Evolutionary conservation across 495 filamentous ascomycete species (phyloP).

Genomic region (Neurospora hispaniola): DNA sequence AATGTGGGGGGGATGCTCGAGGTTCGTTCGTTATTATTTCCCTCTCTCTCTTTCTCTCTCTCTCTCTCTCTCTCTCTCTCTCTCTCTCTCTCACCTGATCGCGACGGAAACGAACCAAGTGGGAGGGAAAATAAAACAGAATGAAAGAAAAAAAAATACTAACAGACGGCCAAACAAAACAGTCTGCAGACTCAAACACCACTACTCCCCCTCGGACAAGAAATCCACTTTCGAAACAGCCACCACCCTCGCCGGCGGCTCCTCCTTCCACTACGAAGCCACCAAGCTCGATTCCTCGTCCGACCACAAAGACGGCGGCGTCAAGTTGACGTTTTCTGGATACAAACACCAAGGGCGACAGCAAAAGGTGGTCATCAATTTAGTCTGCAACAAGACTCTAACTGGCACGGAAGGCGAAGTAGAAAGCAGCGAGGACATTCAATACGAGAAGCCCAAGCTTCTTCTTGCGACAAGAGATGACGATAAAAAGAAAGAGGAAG

Average conservation of each 20-base stretch:
- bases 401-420: slow-evolving; percentile 58
- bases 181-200: slow-evolving; percentile 3
- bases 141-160: not conserved
- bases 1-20: slow-evolving; percentile 50
- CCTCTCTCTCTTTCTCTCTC: not conserved
- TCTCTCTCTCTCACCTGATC: not conserved
- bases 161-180: not conserved
- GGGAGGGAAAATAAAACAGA: no score
- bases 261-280: not conserved
- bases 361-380: slow-evolving; percentile 36
- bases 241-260: not conserved
- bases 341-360: not conserved
- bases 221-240: not conserved
- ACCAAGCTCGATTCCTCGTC: not conserved
- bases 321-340: not conserved
- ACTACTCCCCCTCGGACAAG: not conserved
- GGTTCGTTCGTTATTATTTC: slow-evolving; percentile 21
- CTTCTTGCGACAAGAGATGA: slow-evolving; percentile 1
- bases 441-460: not conserved
- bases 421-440: not conserved
- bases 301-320: not conserved
- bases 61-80: not conserved
- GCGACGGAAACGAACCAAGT: not conserved
- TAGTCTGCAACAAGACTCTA: slow-evolving; percentile 61
- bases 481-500: slow-evolving; percentile 3